phyloP scores from a whole-genome alignment of 768 basidiomycete species.

The Russula olivacea region DNA sequence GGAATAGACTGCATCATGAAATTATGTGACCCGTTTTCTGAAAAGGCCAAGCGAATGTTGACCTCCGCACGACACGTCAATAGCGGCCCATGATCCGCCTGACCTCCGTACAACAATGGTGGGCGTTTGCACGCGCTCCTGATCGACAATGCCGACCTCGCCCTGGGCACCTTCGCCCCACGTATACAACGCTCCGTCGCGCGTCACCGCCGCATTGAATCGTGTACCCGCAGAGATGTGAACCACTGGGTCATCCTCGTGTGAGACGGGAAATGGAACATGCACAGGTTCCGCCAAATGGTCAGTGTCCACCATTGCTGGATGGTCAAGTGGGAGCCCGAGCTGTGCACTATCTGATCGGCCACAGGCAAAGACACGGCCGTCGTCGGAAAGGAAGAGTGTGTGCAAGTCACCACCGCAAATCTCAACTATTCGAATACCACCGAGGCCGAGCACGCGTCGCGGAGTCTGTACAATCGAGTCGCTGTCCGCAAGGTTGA shows the following conservation, averaged over 20 bases:
- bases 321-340: conserved; percentile 68
- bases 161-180: conserved; percentile 80
- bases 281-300: conserved; percentile 61
- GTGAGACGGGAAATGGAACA: conserved; percentile 52
- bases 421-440: conserved; percentile 59
- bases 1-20: background rate
- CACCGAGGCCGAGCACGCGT: conserved; percentile 59
- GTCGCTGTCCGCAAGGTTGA: conserved; percentile 40
- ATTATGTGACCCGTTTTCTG: conserved; percentile 20
- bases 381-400: conserved; percentile 77
- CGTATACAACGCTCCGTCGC: conserved; percentile 59
- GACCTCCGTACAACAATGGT: conserved; percentile 63
- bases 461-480: conserved; percentile 58
- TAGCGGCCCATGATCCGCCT: conserved; percentile 63
- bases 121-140: conserved; percentile 58
- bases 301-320: conserved; percentile 51
- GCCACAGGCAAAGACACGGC: conserved; percentile 83
- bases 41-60: conserved; percentile 58
- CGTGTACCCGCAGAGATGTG: conserved; percentile 64
- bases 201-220: conserved; percentile 66
- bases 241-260: conserved; percentile 52
- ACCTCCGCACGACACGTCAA: conserved; percentile 66
- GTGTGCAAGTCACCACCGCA: conserved; percentile 85
- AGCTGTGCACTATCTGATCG: conserved; percentile 80
- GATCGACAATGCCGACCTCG: conserved; percentile 54